These are phyloP conservation scores for Gypsophila paniculata DNA, from an alignment of 179 eudicot species.

Conservation along the genomic window DNA sequence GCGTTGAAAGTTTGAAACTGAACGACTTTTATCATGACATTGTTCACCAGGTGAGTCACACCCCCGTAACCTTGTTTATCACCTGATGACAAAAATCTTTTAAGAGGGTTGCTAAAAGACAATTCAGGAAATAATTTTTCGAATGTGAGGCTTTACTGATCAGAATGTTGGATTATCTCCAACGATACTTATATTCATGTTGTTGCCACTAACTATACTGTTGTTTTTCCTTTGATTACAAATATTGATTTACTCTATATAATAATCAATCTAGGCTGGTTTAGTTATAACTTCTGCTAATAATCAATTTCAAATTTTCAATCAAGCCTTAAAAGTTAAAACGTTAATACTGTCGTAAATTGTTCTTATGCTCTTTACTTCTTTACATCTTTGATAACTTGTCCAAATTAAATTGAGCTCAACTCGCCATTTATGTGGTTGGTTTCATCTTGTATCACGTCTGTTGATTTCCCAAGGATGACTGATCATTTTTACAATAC, in stretches of 20 bases:
- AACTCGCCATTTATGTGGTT: background rate
- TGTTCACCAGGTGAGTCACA: slow-evolving; percentile 71
- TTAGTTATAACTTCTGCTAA: background rate
- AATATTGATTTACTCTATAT: background rate
- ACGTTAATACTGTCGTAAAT: background rate
- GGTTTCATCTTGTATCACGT: background rate
- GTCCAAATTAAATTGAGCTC: background rate
- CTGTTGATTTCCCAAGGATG: background rate
- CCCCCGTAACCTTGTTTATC: background rate
- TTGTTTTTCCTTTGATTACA: background rate
- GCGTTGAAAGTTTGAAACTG: slow-evolving; percentile 68
- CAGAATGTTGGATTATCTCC: background rate
- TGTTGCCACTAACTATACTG: background rate
- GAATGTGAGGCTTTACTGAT: background rate
- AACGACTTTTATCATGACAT: slow-evolving; percentile 96
- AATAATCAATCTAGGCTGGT: background rate
- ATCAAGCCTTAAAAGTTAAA: background rate
- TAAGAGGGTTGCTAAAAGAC: background rate
- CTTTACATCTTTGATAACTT: slow-evolving; percentile 1
- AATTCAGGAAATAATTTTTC: background rate
- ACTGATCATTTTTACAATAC: slow-evolving; percentile 4
- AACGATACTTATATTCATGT: background rate
- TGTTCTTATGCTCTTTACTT: background rate
- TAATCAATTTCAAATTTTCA: background rate
- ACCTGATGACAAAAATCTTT: background rate